Base-by-base conservation (phyloP, 306 rosid genomes). In the Lagenaria siceraria region DNA sequence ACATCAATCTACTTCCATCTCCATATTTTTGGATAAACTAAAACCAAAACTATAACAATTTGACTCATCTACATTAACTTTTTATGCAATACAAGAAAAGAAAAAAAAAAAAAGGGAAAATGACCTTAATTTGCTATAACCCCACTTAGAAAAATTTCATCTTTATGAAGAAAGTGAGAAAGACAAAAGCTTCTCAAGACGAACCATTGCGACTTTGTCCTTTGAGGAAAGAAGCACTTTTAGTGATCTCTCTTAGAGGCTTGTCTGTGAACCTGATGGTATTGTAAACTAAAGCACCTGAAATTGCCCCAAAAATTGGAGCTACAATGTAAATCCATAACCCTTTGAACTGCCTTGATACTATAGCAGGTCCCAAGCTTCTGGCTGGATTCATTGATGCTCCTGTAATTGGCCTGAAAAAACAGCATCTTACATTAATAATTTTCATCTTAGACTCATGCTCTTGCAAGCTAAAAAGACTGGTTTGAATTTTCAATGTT, bases 381-480 rank as follows among this genome's bases (percentile, higher is more conserved):
- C 98, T 94, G 9, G 87, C 97, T 10, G 96, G 97, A 36, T 89
- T 95, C 98, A 95, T 87, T 2, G 98, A 95, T 71, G 96, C 99
- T 77, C 99, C 97, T n/a, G 96, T 72, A 2, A 90, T 42, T 12
- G 90, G 95, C 82, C 98, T 93, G 83, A 63, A 54, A 33, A 40
- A 80, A 71, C 33, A 46, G 19, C 1, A 24, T 11, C 5, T 43
- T 43, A 10, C 15, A 43, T 43, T 43, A 43, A 29, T 29, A 29
- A 0, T 46, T 46, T 46, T 46, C 52, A 46, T 46, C 52, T 46
- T 46, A 3, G 52, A 46, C 17, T 46, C 52, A 10, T 53, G 10
- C 24, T 53, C 5, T 55, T 55, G 11, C 61, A 55, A 22, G 61
- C 27, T 0, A 8, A 6, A 55, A 2, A 56, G 62, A 21, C 22